phyloP scores from a whole-genome alignment of 2,329 filamentous ascomycete genomes.

The Pseudogymnoascus sp. region DNA sequence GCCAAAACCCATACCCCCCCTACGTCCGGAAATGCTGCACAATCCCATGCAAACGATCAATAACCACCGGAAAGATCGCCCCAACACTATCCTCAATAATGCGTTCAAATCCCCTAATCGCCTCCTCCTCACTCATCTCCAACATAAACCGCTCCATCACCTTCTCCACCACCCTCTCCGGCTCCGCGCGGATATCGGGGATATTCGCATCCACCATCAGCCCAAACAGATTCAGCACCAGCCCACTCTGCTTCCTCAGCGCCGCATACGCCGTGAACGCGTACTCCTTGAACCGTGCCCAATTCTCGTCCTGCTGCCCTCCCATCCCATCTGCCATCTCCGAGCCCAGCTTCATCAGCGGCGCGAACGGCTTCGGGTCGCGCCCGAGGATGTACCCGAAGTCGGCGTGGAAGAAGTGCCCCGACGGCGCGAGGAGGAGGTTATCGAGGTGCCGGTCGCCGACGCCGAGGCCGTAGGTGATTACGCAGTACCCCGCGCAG shows the following conservation, averaged over 20 bases:
- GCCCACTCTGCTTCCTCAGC: slow-evolving; percentile 77
- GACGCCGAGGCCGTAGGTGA: slow-evolving; percentile 94
- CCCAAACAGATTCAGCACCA: slow-evolving; percentile 92
- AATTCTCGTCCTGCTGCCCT: slow-evolving; percentile 71
- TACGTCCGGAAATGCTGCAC: slow-evolving; percentile 84
- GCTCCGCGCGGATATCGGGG: slow-evolving; percentile 85
- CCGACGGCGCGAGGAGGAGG: slow-evolving; percentile 80
- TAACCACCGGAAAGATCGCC: slow-evolving; percentile 85
- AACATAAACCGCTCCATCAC: slow-evolving; percentile 92
- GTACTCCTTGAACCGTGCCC: slow-evolving; percentile 86
- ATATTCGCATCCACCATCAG: slow-evolving; percentile 98
- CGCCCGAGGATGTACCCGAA: slow-evolving; percentile 97
- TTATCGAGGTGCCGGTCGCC: slow-evolving; percentile 96
- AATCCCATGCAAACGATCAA: slow-evolving; percentile 90
- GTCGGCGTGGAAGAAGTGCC: slow-evolving; percentile 96
- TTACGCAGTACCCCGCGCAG: slow-evolving; percentile 95
- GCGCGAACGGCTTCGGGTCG: slow-evolving; percentile 94
- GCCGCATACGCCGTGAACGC: slow-evolving; percentile 93
- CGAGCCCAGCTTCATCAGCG: slow-evolving; percentile 91
- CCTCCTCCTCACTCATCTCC: slow-evolving; percentile 87
- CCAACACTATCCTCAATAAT: slow-evolving; percentile 88
- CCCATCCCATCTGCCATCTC: slow-evolving; percentile 99
- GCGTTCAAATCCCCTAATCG: slow-evolving; percentile 77
- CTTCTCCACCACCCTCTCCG: slow-evolving; percentile 89
- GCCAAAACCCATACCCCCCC: slow-evolving; percentile 1